A percentile compares a stretch with the other conserved stretches of the same genome.
Evolutionary conservation across 768 basidiomycete species (phyloP).

Genomic region (Russula foetens): DNA sequence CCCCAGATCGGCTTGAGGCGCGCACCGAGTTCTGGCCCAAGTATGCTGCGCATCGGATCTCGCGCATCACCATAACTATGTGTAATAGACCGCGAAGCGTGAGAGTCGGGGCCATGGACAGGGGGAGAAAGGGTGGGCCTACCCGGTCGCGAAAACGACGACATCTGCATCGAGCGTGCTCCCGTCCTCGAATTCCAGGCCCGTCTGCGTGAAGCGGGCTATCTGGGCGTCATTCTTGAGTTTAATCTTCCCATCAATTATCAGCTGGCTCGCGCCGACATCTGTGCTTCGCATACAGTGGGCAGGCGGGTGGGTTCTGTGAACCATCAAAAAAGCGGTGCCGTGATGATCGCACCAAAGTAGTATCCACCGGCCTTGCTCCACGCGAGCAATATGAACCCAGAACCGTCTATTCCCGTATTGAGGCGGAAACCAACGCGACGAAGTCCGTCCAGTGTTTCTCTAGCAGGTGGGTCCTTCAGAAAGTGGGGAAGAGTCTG

Average conservation of each 20-base stretch:
- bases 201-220: conserved; percentile 31
- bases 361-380: conserved; percentile 54
- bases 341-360: conserved; percentile 36
- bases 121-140: not conserved
- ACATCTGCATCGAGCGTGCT: conserved; percentile 41
- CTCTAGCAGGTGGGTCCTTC: conserved; percentile 24
- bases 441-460: conserved; percentile 45
- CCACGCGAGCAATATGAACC: conserved; percentile 39
- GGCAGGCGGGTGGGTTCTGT: not conserved
- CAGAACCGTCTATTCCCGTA: conserved; percentile 41
- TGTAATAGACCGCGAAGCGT: no score
- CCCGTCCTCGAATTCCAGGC: conserved; percentile 36
- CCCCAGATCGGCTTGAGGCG: conserved; percentile 55
- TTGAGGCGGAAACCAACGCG: conserved; percentile 48
- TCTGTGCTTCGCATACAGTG: conserved; percentile 27
- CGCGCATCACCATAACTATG: conserved; percentile 39
- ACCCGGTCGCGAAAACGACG: conserved; percentile 43
- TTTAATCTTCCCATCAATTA: conserved; percentile 42
- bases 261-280: conserved; percentile 34
- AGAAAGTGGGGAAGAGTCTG: not conserved
- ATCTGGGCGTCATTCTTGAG: conserved; percentile 38
- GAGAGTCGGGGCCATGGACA: no score
- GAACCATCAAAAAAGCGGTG: not conserved
- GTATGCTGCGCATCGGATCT: conserved; percentile 34
- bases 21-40: conserved; percentile 38